A percentile compares a stretch with the other conserved stretches of the same genome.
phyloP scores from a whole-genome alignment of 495 filamentous ascomycete species.

The Hypoxylon crocopeplum region DNA sequence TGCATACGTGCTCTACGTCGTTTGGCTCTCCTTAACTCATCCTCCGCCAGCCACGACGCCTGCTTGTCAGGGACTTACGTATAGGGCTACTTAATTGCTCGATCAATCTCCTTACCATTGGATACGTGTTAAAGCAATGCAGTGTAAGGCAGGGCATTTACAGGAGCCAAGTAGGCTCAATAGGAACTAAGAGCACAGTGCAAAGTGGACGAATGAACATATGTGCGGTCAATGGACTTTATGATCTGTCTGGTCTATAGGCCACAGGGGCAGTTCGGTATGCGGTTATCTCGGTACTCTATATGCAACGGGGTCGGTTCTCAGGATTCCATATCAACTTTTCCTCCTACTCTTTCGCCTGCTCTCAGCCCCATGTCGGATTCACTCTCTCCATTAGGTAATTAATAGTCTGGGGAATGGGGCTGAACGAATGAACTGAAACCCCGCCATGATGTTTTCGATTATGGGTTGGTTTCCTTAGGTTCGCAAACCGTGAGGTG shows the following conservation, averaged over 20 bases:
- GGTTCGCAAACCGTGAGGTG: not conserved
- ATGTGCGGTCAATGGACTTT: constrained; percentile 9
- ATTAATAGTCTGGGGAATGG: not conserved
- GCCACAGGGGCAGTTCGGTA: constrained; percentile 5
- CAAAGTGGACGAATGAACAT: not conserved
- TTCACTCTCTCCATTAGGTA: not conserved
- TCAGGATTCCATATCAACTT: no score
- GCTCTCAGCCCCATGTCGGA: no score
- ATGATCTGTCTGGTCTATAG: constrained; percentile 32
- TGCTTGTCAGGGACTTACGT: no score
- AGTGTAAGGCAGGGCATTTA: not conserved
- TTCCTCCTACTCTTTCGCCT: no score
- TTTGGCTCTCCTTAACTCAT: constrained; percentile 3
- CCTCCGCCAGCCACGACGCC: no score
- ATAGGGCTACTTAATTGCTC: not conserved
- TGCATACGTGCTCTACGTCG: constrained; percentile 3
- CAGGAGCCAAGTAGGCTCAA: not conserved
- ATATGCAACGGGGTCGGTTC: not conserved
- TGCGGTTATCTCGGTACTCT: constrained; percentile 1
- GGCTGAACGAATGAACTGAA: constrained; percentile 5
- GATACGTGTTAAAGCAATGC: not conserved
- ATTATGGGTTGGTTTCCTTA: no score
- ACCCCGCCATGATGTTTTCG: no score
- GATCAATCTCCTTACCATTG: not conserved
- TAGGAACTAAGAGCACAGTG: not conserved